Evolutionary conservation across 2,329 filamentous ascomycete species (phyloP), one percentile per base, ranked within the genome.

Genomic region (Fusarium liriodendri): DNA sequence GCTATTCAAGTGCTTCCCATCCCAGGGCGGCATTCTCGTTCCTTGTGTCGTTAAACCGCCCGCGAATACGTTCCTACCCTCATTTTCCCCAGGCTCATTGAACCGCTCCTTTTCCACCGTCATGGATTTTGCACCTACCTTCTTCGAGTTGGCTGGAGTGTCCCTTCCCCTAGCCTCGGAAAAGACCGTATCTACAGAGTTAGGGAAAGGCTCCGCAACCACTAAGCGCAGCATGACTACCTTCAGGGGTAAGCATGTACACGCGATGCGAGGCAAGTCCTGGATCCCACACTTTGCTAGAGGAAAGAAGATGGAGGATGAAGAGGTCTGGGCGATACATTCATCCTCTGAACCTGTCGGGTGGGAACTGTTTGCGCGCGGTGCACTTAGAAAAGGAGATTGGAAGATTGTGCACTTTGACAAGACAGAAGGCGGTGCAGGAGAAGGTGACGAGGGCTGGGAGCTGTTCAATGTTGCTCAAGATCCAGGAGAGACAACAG

Each of bases 11-110:
- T 80, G 81, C 27, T 84, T 81, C 72, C 83, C 83, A 3, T 85
- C 84, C 2, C 83, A 86, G 62, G 84, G 88, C 5, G 88, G 88
- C 20, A 85, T 88, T 38, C 83, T 86, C 5, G 87, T 88, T 1
- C 88, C 87, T 0, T 85, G 87, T 71, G 80, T 89, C 9, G 86
- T 87, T 29, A 76, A 79, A 9, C 66, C 72, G 2, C 66, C 71
- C 22, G 22, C 47, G 9, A 47, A 50, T 22, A 40, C 52, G 6
- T 55, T 55, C n/a, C 52, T 55, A 7, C 52, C 52, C 11, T 55
- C 52, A 33, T 55, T 55, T 2, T 33, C 52, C 16, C 52, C 52
- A 22, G 52, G 52, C 18, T 55, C 52, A 55, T 35, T 55, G 9
- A 55, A 33, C 29, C 52, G 25, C 6, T 55, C 52, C 9, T 55